Percentiles rank a stretch among this genome's conserved stretches.
Evolutionary conservation across 75 land plant species (phyloP).

Genomic region (Picea glauca): DNA sequence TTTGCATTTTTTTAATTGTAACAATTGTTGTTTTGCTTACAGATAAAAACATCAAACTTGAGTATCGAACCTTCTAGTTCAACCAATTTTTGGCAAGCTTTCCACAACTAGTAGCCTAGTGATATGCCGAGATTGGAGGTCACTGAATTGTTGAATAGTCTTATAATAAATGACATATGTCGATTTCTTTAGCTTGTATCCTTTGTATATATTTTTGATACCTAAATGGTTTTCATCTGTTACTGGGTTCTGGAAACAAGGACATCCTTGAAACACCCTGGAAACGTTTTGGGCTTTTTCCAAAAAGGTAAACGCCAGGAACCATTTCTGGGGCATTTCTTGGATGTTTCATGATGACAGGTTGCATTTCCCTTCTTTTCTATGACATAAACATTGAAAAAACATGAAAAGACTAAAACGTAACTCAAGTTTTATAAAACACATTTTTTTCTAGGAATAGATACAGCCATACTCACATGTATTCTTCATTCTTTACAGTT

Average conservation of each 20-base stretch:
- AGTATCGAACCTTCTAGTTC: neutral
- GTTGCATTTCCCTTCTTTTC: neutral
- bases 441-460: too few species aligned
- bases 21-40: neutral
- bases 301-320: too few species aligned
- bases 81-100: neutral
- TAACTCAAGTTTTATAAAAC: too few species aligned
- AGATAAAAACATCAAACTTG: neutral
- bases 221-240: neutral
- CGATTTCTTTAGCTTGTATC: neutral
- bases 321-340: too few species aligned
- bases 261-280: too few species aligned
- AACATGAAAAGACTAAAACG: too few species aligned
- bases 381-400: neutral
- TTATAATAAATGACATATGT: too few species aligned
- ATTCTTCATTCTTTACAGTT: too few species aligned
- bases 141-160: neutral
- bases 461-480: too few species aligned
- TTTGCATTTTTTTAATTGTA: neutral
- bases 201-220: neutral
- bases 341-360: too few species aligned
- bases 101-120: neutral
- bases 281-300: too few species aligned
- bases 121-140: neutral
- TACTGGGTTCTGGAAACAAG: neutral